Evolutionary conservation across 1,139 yeast species (phyloP), one percentile per base, ranked within the genome.

Genomic region (Candida sanyaensis): DNA sequence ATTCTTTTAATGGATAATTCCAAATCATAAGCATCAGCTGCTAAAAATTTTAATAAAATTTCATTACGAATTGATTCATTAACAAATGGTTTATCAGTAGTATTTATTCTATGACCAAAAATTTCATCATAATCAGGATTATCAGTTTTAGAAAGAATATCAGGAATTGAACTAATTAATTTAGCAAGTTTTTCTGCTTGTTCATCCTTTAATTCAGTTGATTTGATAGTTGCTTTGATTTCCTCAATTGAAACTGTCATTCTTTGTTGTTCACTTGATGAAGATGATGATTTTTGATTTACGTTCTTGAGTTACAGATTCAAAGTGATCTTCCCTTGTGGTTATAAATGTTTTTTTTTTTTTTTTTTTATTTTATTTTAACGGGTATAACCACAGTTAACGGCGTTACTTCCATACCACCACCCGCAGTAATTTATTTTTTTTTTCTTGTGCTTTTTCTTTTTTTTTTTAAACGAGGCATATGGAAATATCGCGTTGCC

Each of bases 51-150:
- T 56, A 68, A 71, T 45, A 88, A 64, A 43, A 91, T 73, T 41
- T 77, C 79, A 50, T 84, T 77, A 26, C 84, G 75, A 12, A 75
- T 63, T 1, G 63, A 59, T 17, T 66, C 69, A 17, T 82, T 64
- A 40, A 81, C 87, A 55, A 70, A 72, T 41, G 74, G 71, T 28
- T 73, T 75, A 1, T 57, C 61, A 5, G 53, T 65, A 4, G 66
- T 61, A 42, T 77, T 75, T 56, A 90, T 73, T 60, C 91, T 81
- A 57, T 86, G 76, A 3, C 97, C 97, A 60, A 74, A 91, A 30
- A 91, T 73, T 65, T 91, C 97, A 58, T 85, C 88, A 61, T 90
- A 84, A 2, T 71, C 80, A 10, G 81, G 77, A 41, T 78, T 68
- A 24, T 75, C 66, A 38, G 57, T 30, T 29, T 56, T 48, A 11